Evolutionary conservation across 371 early-diverging fungal genomes (phyloP), one percentile per base, ranked within the genome.

Genomic region (Mucor irregularis): DNA sequence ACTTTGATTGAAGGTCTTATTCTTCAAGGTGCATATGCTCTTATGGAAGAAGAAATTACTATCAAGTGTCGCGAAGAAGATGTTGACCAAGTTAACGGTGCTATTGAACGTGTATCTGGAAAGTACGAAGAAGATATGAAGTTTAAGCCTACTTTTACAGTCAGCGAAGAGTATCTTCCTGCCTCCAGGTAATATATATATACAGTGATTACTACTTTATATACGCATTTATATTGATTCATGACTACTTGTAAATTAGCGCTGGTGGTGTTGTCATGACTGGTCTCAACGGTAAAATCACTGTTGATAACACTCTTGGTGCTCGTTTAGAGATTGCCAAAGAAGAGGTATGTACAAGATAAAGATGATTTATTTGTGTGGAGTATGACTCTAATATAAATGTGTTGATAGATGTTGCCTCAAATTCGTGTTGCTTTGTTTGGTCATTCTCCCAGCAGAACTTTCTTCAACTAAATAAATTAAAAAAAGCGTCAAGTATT

Each of bases 251-350:
- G 33, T n/a, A n/a, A n/a, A n/a, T 17, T 49, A 88, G 91, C 70
- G 89, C 90, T 62, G 99, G 99, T 59, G 99, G 99, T 58, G 90
- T 97, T 38, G 81, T 47, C 37, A 76, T 95, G 28, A 73, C 87
- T 34, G 86, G 88, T 24, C 70, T 83, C 34, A 79, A 86, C 44
- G 95, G 92, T 46, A 84, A 89, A 31, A 94, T 96, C 66, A 79
- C 78, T 40, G 83, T 89, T 53, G 80, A 88, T 68, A 98, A 98
- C 75, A 96, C 98, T 29, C 82, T 96, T 40, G 93, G 92, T 70
- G 81, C 89, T 19, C 89, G 99, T 47, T 77, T 99, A 59, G 90
- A 89, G 5, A 81, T 90, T 60, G 78, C 84, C 43, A 84, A 89
- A 49, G 89, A 92, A 65, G 88, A 87, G 42, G 42, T 42, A n/a